Evolutionary conservation across 2,329 filamentous ascomycete genomes (phyloP).

Genomic region (Trichoderma lentiforme): DNA sequence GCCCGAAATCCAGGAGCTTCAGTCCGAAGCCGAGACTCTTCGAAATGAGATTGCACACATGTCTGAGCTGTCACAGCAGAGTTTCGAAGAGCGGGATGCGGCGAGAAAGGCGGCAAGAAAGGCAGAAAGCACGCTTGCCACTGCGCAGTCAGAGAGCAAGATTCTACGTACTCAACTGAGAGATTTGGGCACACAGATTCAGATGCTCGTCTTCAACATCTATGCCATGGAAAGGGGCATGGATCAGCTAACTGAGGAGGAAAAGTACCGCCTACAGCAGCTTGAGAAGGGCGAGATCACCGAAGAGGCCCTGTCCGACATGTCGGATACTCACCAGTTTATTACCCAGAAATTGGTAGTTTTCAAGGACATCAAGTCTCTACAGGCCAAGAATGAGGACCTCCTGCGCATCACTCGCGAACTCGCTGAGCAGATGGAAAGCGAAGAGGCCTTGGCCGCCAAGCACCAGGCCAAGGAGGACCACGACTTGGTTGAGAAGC

Average conservation of each 20-base stretch:
- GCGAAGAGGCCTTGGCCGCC: slow-evolving; percentile 72
- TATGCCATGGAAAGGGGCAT: slow-evolving; percentile 78
- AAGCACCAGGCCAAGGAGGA: slow-evolving; percentile 62
- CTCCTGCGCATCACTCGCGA: slow-evolving; percentile 79
- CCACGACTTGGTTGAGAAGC: slow-evolving; percentile 67
- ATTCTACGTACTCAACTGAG: slow-evolving; percentile 83
- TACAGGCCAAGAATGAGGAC: slow-evolving; percentile 85
- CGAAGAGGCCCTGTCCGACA: slow-evolving; percentile 66
- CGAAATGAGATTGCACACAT: slow-evolving; percentile 79
- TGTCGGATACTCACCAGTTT: slow-evolving; percentile 81
- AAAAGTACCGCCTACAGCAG: slow-evolving; percentile 72
- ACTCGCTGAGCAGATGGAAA: slow-evolving; percentile 85
- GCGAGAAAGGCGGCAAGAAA: slow-evolving; percentile 77
- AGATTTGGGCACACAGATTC: slow-evolving; percentile 85
- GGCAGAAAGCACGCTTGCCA: slow-evolving; percentile 68
- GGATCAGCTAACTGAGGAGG: slow-evolving; percentile 66
- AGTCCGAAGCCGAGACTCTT: slow-evolving; percentile 67
- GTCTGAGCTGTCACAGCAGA: slow-evolving; percentile 78
- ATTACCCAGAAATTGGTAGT: slow-evolving; percentile 87
- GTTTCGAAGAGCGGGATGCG: slow-evolving; percentile 73
- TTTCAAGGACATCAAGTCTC: slow-evolving; percentile 79
- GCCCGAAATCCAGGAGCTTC: not conserved
- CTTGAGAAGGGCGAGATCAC: slow-evolving; percentile 72
- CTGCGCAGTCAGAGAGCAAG: slow-evolving; percentile 64
- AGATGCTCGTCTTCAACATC: slow-evolving; percentile 83